phyloP scores from a whole-genome alignment of 176 grass and related monocot genomes.

The Lolium multiflorum region DNA sequence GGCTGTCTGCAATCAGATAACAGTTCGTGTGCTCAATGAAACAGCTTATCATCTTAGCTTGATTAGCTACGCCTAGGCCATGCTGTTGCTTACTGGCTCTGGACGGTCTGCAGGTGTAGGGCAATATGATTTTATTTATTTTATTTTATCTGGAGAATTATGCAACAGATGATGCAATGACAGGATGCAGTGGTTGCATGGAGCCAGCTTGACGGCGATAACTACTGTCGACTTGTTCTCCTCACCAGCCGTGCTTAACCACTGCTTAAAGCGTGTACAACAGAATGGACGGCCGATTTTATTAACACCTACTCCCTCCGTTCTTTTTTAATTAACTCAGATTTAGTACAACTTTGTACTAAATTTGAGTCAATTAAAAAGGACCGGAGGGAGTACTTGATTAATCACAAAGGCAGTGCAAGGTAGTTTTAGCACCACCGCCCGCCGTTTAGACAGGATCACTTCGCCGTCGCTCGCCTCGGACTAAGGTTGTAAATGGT shows the following conservation, averaged over 20 bases:
- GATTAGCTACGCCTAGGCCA: background rate
- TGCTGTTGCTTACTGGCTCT: background rate
- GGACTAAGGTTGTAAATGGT: too few relatives aligned
- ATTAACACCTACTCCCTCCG: too few relatives aligned
- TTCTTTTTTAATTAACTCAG: too few relatives aligned
- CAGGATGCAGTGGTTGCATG: background rate
- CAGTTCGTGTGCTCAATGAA: background rate
- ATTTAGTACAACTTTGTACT: too few relatives aligned
- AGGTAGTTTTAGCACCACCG: too few relatives aligned
- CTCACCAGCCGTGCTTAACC: background rate
- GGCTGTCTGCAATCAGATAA: background rate
- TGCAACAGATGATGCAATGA: background rate
- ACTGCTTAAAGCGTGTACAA: background rate
- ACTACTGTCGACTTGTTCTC: background rate
- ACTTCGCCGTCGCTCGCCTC: too few relatives aligned
- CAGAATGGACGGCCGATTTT: background rate
- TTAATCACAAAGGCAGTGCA: too few relatives aligned
- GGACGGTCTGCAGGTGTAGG: background rate
- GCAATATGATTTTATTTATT: background rate
- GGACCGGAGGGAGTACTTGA: too few relatives aligned
- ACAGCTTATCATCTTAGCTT: constrained; percentile 6
- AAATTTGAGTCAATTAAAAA: too few relatives aligned
- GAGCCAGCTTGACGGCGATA: constrained; percentile 3
- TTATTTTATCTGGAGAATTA: background rate
- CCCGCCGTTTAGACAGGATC: too few relatives aligned